Percentiles rank a stretch among this genome's conserved stretches.
Evolutionary conservation across 2,329 filamentous ascomycete species (phyloP).

Genomic region (Lachnellula occidentalis): DNA sequence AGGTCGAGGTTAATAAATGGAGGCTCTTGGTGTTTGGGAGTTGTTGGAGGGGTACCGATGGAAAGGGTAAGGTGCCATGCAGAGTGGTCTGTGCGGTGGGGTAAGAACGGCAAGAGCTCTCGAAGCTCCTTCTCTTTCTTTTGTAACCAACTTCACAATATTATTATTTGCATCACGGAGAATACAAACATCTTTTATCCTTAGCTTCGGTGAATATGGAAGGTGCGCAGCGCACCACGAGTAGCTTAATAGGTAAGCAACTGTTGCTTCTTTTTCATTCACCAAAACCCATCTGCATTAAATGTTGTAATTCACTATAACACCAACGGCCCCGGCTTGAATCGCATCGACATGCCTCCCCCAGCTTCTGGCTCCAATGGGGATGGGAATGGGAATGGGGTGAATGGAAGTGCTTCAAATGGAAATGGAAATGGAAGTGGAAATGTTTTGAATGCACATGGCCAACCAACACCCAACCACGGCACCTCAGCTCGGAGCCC

Average conservation of each 20-base stretch:
- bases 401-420: not conserved
- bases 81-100: not conserved
- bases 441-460: no score
- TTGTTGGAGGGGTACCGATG: not conserved
- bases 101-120: not conserved
- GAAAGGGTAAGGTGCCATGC: slow-evolving; percentile 4
- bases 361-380: not conserved
- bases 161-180: not conserved
- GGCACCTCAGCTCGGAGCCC: no score
- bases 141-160: not conserved
- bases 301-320: not conserved
- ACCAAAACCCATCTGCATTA: not conserved
- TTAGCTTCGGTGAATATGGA: slow-evolving; percentile 19
- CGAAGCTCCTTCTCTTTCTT: not conserved
- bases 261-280: slow-evolving; percentile 1
- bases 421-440: not conserved
- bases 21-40: not conserved
- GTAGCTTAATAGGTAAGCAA: slow-evolving; percentile 26
- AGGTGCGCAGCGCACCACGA: slow-evolving; percentile 23
- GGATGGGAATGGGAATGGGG: not conserved
- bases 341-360: not conserved
- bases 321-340: not conserved
- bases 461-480: no score
- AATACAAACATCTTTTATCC: not conserved
- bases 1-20: not conserved